These are phyloP conservation scores for Thymus quinquecostatus DNA, from an alignment of 257 asterid species.

Conservation along the genomic window DNA sequence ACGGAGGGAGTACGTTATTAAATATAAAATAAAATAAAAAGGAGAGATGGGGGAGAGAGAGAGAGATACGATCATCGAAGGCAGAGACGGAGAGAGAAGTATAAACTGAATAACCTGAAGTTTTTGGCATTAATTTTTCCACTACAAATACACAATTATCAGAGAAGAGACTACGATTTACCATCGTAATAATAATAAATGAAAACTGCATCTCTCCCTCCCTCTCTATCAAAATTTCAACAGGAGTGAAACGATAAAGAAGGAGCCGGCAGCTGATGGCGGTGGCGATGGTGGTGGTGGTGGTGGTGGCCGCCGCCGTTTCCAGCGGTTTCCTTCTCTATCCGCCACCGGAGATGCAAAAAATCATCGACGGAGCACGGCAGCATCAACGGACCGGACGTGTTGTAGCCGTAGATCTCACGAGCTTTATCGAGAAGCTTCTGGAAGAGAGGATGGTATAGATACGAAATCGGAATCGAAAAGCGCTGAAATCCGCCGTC, in stretches of 20 bases:
- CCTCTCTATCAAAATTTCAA: neutral
- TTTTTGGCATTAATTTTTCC: too few species aligned
- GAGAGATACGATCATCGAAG: too few species aligned
- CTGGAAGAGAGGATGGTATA: conserved; percentile 46
- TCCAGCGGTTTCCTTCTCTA: conserved; percentile 35
- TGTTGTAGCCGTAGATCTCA: conserved; percentile 46
- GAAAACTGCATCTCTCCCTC: conserved; percentile 22
- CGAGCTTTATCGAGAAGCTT: conserved; percentile 47
- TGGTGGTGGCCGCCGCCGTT: conserved; percentile 29
- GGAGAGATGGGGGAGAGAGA: too few species aligned
- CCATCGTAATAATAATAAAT: neutral
- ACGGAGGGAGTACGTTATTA: too few species aligned
- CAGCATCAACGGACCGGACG: conserved; percentile 41
- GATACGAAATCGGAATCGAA: conserved; percentile 43
- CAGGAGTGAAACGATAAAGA: conserved; percentile 46
- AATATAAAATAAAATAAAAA: too few species aligned
- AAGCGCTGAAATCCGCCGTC: conserved; percentile 40
- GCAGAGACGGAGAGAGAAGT: too few species aligned
- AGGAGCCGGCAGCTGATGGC: conserved; percentile 32
- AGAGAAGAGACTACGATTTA: too few species aligned
- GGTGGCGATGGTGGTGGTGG: conserved; percentile 31
- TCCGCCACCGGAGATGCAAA: conserved; percentile 44
- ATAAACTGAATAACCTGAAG: too few species aligned
- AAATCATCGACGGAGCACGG: conserved; percentile 58
- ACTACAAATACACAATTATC: too few species aligned